Percentiles rank a stretch among this genome's conserved stretches.
Conservation (phyloP, 2,329 filamentous ascomycete species). For the Diaporthe destruens region DNA sequence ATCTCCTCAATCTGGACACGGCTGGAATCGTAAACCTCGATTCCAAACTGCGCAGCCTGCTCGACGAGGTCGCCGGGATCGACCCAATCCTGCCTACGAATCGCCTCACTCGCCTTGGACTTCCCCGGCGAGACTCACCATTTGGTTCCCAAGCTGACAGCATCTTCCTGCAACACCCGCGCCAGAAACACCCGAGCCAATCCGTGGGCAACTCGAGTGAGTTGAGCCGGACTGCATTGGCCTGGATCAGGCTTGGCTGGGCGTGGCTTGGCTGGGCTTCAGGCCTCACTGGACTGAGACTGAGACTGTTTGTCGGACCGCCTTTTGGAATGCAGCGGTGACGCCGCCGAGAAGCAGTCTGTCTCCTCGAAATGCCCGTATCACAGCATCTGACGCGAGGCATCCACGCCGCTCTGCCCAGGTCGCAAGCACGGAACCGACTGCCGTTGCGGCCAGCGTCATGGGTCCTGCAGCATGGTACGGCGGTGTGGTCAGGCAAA, state of each 20-base stretch:
- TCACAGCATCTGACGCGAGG: slow-evolving; percentile 26
- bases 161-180: not conserved
- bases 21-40: not conserved
- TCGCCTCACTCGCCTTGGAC: not conserved
- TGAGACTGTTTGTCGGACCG: not conserved
- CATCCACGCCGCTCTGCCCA: not conserved
- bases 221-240: not conserved
- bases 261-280: not conserved
- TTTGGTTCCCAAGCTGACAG: not conserved
- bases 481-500: not conserved
- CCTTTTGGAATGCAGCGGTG: not conserved
- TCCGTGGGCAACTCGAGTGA: not conserved
- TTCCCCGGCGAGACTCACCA: not conserved
- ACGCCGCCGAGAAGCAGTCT: slow-evolving; percentile 3
- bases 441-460: not conserved
- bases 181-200: not conserved
- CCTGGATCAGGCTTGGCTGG: not conserved
- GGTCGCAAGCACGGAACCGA: not conserved
- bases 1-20: not conserved
- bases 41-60: not conserved
- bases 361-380: slow-evolving; percentile 28
- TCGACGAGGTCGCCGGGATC: not conserved
- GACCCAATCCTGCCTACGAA: not conserved
- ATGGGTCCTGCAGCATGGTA: not conserved
- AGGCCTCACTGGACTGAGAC: not conserved